phyloP scores from a whole-genome alignment of 352 stramenopile species.

The Phytopythium ostracodes region DNA sequence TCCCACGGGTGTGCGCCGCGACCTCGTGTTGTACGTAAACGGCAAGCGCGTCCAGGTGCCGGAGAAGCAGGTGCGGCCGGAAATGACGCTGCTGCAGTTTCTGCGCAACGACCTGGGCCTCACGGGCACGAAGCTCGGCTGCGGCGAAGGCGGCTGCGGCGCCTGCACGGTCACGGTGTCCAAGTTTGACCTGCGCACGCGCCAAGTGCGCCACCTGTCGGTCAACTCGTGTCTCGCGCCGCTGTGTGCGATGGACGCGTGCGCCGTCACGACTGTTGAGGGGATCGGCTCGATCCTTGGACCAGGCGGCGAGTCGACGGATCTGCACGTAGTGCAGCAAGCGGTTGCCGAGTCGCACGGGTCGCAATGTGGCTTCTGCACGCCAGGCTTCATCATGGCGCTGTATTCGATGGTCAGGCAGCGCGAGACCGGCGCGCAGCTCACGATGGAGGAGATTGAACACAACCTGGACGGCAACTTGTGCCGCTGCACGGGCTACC shows the following conservation, averaged over 20 bases:
- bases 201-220: constrained; percentile 56
- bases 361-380: constrained; percentile 94
- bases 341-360: constrained; percentile 90
- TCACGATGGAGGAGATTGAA: constrained; percentile 88
- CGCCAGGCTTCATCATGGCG: constrained; percentile 86
- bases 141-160: constrained; percentile 94
- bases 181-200: constrained; percentile 39
- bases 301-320: constrained; percentile 20
- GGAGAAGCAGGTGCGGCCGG: constrained; percentile 50
- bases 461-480: constrained; percentile 95
- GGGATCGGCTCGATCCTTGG: constrained; percentile 47
- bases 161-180: constrained; percentile 95
- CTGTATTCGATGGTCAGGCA: constrained; percentile 81
- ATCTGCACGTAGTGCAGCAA: constrained; percentile 83
- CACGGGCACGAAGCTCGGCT: constrained; percentile 89
- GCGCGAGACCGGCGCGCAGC: constrained; percentile 55
- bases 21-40: constrained; percentile 79
- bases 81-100: constrained; percentile 84
- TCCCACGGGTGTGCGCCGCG: constrained; percentile 21
- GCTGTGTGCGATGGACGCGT: constrained; percentile 77
- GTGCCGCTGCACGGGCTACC: constrained; percentile 92
- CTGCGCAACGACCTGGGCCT: constrained; percentile 66
- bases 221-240: constrained; percentile 89
- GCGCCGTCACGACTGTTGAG: constrained; percentile 86
- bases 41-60: constrained; percentile 43